phyloP scores from a whole-genome alignment of 306 rosid genomes.

The Delonix regia region DNA sequence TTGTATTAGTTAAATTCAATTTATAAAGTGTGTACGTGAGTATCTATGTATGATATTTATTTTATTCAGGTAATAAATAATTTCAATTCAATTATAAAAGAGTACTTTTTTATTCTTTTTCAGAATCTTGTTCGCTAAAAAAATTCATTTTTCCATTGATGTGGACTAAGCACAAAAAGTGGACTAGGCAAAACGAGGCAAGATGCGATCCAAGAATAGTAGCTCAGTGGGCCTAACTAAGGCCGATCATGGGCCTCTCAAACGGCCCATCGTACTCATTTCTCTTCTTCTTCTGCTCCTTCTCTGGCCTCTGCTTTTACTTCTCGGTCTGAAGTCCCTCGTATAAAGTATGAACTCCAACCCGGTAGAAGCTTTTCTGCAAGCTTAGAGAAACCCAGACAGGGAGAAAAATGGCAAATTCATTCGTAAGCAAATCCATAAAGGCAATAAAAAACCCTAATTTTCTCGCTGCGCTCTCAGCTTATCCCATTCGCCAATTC shows the following conservation, averaged over 20 bases:
- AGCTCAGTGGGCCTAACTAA: neutral
- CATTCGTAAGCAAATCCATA: slow-evolving; percentile 39
- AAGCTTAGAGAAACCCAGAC: neutral
- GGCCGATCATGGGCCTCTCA: neutral
- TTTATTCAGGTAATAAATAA: too few species aligned
- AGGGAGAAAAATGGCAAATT: slow-evolving; percentile 47
- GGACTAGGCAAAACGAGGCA: neutral
- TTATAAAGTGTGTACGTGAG: too few species aligned
- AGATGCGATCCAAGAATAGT: neutral
- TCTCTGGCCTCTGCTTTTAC: neutral
- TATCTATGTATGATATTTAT: too few species aligned
- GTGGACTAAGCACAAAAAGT: neutral
- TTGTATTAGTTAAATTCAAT: too few species aligned
- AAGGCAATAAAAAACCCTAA: slow-evolving; percentile 18
- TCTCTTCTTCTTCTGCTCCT: neutral
- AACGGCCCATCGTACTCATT: neutral
- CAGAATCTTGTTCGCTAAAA: too few species aligned
- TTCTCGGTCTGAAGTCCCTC: neutral
- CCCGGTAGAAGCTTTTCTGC: neutral
- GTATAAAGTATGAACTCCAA: neutral
- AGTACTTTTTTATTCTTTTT: too few species aligned
- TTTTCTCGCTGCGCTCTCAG: slow-evolving; percentile 34
- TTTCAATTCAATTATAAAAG: too few species aligned
- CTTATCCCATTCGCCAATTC: slow-evolving; percentile 37
- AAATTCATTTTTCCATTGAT: too few species aligned